Conservation (phyloP, 176 grass and related monocot species). For the sorghum (Sorghum bicolor) region Sorghum_bicolor_NCBIv3 NC_012875.2:59624501-59625000, state of each 20-base stretch:
- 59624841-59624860: conserved; percentile 92
- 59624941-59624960: background rate
- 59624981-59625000: background rate
- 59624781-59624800: conserved; percentile 96
- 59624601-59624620: background rate
- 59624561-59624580: conserved; percentile 5
- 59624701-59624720: conserved; percentile 81
- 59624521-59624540: conserved; percentile 92
- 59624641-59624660: background rate
- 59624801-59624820: conserved; percentile 99
- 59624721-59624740: conserved; percentile 99
- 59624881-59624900: conserved; percentile 88
- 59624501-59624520: conserved; percentile 93
- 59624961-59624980: background rate
- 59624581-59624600: conserved; percentile 5
- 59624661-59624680: background rate
- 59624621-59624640: background rate
- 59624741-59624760: conserved; percentile 94
- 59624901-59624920: conserved; percentile 95
- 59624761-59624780: conserved; percentile 94
- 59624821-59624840: conserved; percentile 96
- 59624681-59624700: conserved; percentile 62
- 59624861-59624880: conserved; percentile 94
- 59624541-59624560: conserved; percentile 39
- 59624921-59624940: conserved; percentile 93